Evolutionary conservation across 768 basidiomycete genomes (phyloP), one percentile per base, ranked within the genome.

Genomic region (Candolleomyces efflorescens): DNA sequence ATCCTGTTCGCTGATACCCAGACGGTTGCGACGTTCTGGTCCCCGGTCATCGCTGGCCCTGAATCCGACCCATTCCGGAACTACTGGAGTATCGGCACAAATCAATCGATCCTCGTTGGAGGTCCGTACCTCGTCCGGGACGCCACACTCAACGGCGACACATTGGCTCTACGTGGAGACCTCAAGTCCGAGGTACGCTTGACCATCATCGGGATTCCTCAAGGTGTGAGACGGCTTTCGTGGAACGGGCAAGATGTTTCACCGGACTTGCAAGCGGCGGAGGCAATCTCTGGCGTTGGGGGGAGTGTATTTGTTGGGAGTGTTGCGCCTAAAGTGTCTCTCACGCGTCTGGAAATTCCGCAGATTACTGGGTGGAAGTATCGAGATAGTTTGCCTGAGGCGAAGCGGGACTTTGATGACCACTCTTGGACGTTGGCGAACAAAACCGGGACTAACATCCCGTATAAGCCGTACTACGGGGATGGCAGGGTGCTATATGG

Each of bases 401-500:
- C 87, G 17, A 68, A 70, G 44, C 50, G 61, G 0, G 67, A 59
- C 13, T 94, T 85, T 65, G 80, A 83, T 61, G 92, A 94, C 68
- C 69, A 73, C 2, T 56, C 62, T 3, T 94, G 90, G 91, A 76
- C 75, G 9, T 63, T 77, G 55, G 91, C 89, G 15, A 78, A 90
- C 63, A 85, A 85, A 59, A 88, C 79, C n/a, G 78, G 75, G 20
- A 92, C 92, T 26, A 90, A 89, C 62, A 85, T 87, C 56, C 86
- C 88, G 1, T 75, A 76, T 50, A 83, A 84, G 63, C 87, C 87
- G 3, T 74, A 80, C 59, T 89, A 87, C 61, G 89, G 89, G 1
- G 87, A 90, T 60, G 89, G 88, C 1, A 75, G 87, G 38, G 73
- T 92, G n/a, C 71, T 94, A 26, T 92, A 90, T 69, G 90, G 89